Evolutionary conservation across 371 early-diverging fungal species (phyloP), one percentile per base, ranked within the genome.

Genomic region (Mucor indicus): DNA sequence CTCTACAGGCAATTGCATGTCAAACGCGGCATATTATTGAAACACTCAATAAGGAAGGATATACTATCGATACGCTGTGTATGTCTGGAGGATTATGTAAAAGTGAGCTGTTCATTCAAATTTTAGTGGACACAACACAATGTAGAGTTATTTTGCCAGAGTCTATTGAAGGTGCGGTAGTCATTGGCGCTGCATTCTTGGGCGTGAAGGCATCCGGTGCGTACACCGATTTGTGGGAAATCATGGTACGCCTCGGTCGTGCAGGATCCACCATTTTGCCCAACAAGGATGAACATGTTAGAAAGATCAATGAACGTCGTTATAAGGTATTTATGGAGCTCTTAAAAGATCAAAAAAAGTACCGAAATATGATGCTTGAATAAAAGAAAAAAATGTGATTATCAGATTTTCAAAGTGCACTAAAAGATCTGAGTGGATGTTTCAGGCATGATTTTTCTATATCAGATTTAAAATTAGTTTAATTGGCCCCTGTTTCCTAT

Each of bases 81-180:
- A 58, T 90, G 38, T 81, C 84, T 5, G 90, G 90, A 17, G 90
- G 90, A 16, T 60, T 87, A 12, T 77, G 79, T 31, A 72, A 84
- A 29, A 88, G 86, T 40, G 59, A 56, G 2, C 35, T 88, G 16
- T 86, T 83, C 61, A 80, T 85, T 11, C 65, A 80, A 44, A 61
- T 81, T 2, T 50, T 83, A 20, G 85, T 81, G 10, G 84, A 88
- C 59, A 70, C 75, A 0, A 75, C 74, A 9, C 72, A 80, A 13
- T 67, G 79, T 27, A 65, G 62, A 1, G 80, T 87, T 0, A 69
- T 80, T 17, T 43, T 87, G 19, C 75, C 86, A 11, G 68, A 71
- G 29, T 74, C 76, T 6, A 74, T 77, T 38, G 81, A 80, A 24
- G 83, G 80, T 16, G 82, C 85, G 0, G 86, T 87, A 3, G 80